Percentiles rank a stretch among this genome's conserved stretches.
Conservation (phyloP, 1,284 basidiomycete species). For the Mycosarcoma maydis region DNA sequence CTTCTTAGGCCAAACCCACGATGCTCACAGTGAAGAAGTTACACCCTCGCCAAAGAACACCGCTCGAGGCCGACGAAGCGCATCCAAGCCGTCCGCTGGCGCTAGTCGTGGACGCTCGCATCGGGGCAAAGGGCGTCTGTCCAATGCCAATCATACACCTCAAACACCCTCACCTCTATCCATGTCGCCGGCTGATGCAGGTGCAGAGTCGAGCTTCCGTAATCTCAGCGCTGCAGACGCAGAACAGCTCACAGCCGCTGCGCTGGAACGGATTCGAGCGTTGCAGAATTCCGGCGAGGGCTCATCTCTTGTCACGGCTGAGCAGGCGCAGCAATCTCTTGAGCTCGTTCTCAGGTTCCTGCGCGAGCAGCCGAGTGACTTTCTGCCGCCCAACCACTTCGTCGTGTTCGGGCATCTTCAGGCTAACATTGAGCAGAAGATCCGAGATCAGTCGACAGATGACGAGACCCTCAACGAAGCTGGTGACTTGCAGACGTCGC, state of each 20-base stretch:
- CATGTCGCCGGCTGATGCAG: constrained; percentile 28
- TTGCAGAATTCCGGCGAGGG: constrained; percentile 14
- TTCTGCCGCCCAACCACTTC: constrained; percentile 34
- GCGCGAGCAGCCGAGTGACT: constrained; percentile 40
- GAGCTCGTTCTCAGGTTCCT: constrained; percentile 39
- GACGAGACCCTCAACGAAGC: constrained; percentile 1
- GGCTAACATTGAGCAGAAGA: constrained; percentile 43
- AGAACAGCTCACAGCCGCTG: constrained; percentile 14
- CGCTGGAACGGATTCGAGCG: constrained; percentile 21
- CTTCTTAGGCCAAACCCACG: constrained; percentile 2
- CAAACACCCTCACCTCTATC: constrained; percentile 36
- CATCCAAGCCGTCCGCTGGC: constrained; percentile 5
- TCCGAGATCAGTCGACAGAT: constrained; percentile 8
- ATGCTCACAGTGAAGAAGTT: neutral
- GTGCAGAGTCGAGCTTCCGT: neutral
- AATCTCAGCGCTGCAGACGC: constrained; percentile 7
- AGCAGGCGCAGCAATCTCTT: constrained; percentile 39
- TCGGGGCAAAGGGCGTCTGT: constrained; percentile 26
- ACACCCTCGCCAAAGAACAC: constrained; percentile 11
- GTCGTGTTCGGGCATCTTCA: constrained; percentile 38
- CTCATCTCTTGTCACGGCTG: constrained; percentile 24
- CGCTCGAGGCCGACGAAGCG: constrained; percentile 10
- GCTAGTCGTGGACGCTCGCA: constrained; percentile 22
- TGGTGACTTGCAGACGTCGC: neutral
- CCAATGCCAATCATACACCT: constrained; percentile 32